These are phyloP conservation scores for Przewalskia tangutica DNA, from an alignment of 257 asterid species.

Conservation along the genomic window DNA sequence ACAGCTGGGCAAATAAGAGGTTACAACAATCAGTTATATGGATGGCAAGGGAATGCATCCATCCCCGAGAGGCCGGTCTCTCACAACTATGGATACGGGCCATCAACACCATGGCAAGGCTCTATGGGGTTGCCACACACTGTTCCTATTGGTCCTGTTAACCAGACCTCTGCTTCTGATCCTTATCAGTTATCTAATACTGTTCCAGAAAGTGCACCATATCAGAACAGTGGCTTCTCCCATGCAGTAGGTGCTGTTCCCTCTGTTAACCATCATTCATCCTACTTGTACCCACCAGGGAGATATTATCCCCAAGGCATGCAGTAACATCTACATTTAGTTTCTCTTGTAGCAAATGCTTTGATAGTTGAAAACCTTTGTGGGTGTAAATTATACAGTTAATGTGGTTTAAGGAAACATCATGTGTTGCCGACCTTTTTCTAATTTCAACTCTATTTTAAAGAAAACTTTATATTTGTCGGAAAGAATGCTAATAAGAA, in stretches of 20 bases:
- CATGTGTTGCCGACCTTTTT: background rate
- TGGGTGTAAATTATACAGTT: background rate
- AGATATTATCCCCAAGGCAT: background rate
- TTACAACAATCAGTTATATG: slow-evolving; percentile 24
- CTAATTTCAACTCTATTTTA: background rate
- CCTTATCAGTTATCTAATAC: slow-evolving; percentile 62
- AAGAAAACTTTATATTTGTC: background rate
- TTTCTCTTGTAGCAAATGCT: background rate
- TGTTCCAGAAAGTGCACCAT: slow-evolving; percentile 29
- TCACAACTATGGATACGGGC: background rate
- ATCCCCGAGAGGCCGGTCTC: background rate
- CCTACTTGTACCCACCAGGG: slow-evolving; percentile 32
- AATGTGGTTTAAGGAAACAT: background rate
- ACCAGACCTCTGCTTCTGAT: slow-evolving; percentile 35
- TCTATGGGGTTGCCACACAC: slow-evolving; percentile 9
- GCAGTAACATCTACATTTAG: background rate
- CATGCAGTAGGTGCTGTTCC: slow-evolving; percentile 23
- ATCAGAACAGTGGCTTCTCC: slow-evolving; percentile 11
- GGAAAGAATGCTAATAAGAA: background rate
- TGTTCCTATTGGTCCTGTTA: slow-evolving; percentile 21
- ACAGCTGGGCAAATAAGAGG: background rate
- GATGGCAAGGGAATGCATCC: background rate
- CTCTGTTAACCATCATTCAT: slow-evolving; percentile 22
- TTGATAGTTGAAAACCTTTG: background rate
- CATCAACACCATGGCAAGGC: background rate